phyloP scores from a whole-genome alignment of 805 yeast genomes.

The Saccharomycopsis sp. region DNA sequence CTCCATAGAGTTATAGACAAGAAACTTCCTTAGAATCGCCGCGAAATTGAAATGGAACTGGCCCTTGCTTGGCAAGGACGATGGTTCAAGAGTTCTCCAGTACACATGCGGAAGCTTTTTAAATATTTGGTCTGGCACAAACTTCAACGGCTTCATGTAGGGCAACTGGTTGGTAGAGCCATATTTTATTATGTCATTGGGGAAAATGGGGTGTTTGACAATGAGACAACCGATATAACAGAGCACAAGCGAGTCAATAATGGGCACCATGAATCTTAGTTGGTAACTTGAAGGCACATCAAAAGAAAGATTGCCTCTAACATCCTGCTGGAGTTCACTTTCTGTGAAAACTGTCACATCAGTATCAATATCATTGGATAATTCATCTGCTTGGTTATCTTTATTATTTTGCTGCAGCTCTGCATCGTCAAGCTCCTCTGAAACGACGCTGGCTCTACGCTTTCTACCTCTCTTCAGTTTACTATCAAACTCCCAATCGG shows the following conservation, averaged over 20 bases:
- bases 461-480: background rate
- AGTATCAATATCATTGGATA: slow-evolving; percentile 21
- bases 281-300: background rate
- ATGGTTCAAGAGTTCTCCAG: slow-evolving; percentile 34
- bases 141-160: slow-evolving; percentile 34
- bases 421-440: slow-evolving; percentile 11
- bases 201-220: slow-evolving; percentile 43
- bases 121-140: slow-evolving; percentile 35
- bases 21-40: slow-evolving; percentile 10
- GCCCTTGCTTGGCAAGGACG: slow-evolving; percentile 33
- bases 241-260: slow-evolving; percentile 30
- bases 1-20: slow-evolving; percentile 28
- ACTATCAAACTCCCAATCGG: slow-evolving; percentile 7
- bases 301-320: background rate
- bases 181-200: slow-evolving; percentile 40
- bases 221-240: slow-evolving; percentile 47
- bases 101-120: slow-evolving; percentile 35
- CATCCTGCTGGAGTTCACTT: slow-evolving; percentile 7
- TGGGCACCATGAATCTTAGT: slow-evolving; percentile 18
- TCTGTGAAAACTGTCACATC: slow-evolving; percentile 10
- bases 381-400: slow-evolving; percentile 11
- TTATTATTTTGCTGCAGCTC: slow-evolving; percentile 7
- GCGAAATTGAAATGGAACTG: slow-evolving; percentile 31
- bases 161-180: slow-evolving; percentile 43
- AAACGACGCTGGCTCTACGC: slow-evolving; percentile 13